Evolutionary conservation across 257 asterid species (phyloP), one percentile per base, ranked within the genome.

Genomic region (Haberlea rhodopensis): DNA sequence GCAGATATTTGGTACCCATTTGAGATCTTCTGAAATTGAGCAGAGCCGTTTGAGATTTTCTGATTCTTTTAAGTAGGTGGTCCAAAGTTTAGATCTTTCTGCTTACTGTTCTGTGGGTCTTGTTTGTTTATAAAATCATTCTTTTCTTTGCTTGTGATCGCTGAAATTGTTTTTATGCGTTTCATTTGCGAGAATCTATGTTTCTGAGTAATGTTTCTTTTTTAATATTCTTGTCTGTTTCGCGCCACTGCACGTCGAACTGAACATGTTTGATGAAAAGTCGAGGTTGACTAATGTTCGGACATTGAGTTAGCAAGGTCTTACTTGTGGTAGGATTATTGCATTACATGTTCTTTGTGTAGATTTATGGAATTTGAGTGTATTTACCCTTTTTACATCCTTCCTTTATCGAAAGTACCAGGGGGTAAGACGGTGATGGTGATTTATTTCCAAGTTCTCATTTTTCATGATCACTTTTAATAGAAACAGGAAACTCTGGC

Each of bases 201-300:
- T 37, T 22, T 8, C 49, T n/a, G n/a, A n/a, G 27, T 40, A 51
- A 57, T 69, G 54, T 60, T n/a, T 37, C 5, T 74, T 29, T 27
- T 23, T 64, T 32, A 48, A 48, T n/a, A 4, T 64, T 51, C 29
- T 64, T 32, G 5, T 59, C 53, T 59, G 57, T n/a, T 26, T 18
- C 66, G 19, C 20, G 23, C 25, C 3, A 24, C n/a, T n/a, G n/a
- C n/a, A n/a, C 2, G 3, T 57, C 74, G 76, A 16, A 53, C 23
- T 59, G 64, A 20, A 37, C 9, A 0, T 79, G 66, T 51, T 68
- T 60, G 78, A 71, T 16, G 23, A 74, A 71, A 51, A 52, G 59
- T 27, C 63, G 16, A 32, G 48, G 21, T 18, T 48, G 62, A 15
- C 6, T 19, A 31, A n/a, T n/a, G n/a, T n/a, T n/a, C n/a, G n/a